Base-by-base conservation (phyloP, 257 asterid genomes). In the Nicotiana sylvestris region DNA sequence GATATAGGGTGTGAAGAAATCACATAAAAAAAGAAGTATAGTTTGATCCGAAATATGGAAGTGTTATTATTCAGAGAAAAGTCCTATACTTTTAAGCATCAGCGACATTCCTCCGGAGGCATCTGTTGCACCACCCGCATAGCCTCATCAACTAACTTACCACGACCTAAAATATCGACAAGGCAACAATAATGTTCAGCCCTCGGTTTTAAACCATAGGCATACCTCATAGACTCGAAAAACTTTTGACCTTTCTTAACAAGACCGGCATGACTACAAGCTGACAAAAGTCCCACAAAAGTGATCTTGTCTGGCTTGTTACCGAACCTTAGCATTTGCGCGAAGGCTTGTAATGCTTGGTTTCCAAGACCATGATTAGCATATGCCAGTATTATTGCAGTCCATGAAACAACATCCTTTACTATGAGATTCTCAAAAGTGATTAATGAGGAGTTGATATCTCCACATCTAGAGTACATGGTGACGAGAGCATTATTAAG, bases 211-310 rank as follows among this genome's bases (percentile, higher is more conserved):
- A 92, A 77, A 21, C 87, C 91, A 78, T 88, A 92, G 69, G 89
- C 91, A 76, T 43, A 67, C 49, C 70, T 84, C 32, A 92, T 92
- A 76, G 94, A 88, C 62, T 88, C 88, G 32, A 92, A 92, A 82
- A 92, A 79, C 91, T 84, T 87, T 82, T 64, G 87, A 37, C 95
- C 93, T 85, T 90, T 92, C 86, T 80, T 85, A 72, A 92, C 92
- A 61, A 92, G 88, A 78, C 93, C 96, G 11, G 94, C 86, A 76
- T 92, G 94, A 81, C 93, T 92, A 83, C 96, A 92, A 46, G 93
- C 96, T 3, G 94, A 88, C 86, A 92, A 86, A 58, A 92, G 84
- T 81, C 92, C 96, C 16, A 87, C 86, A 81, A 88, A 89, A 2
- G 93, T 90, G 82, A 89, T 79, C 51, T 61, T 90, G 39, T 90